Conservation (phyloP, 1,284 basidiomycete species). For the Trametes versicolor region DNA sequence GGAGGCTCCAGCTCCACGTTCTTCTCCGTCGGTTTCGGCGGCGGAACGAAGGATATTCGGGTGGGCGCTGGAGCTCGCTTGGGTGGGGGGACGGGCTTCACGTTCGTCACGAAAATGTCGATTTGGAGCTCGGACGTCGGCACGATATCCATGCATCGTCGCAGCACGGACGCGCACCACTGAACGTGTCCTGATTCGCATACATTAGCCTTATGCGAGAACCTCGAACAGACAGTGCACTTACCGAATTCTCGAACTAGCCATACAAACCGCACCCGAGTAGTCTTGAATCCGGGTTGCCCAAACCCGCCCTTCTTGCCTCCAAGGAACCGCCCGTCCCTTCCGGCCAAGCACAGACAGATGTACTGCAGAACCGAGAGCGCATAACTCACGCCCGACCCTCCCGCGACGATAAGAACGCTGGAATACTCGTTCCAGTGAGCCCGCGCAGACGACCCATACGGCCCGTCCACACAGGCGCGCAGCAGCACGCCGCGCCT, state of each 20-base stretch:
- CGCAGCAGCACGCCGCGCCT: constrained; percentile 66
- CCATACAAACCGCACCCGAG: constrained; percentile 85
- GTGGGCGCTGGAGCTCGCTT: constrained; percentile 11
- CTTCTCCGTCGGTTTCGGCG: constrained; percentile 9
- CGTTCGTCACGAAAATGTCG: constrained; percentile 84
- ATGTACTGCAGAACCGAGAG: constrained; percentile 78
- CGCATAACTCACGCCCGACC: constrained; percentile 85
- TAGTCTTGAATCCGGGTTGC: constrained; percentile 57
- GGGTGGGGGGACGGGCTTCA: constrained; percentile 39
- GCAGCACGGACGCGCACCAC: constrained; percentile 81
- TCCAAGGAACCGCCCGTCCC: constrained; percentile 58
- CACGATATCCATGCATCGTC: constrained; percentile 74
- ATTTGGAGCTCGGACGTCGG: constrained; percentile 69
- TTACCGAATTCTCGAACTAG: constrained; percentile 83
- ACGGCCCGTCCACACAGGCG: constrained; percentile 80
- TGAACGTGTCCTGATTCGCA: constrained; percentile 73
- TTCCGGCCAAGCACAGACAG: constrained; percentile 68
- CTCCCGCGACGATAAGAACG: constrained; percentile 79
- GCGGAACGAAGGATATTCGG: constrained; percentile 22
- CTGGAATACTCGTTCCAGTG: constrained; percentile 74
- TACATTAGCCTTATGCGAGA: constrained; percentile 1
- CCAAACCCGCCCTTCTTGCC: constrained; percentile 55
- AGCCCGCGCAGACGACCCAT: constrained; percentile 77
- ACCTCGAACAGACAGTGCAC: constrained; percentile 38
- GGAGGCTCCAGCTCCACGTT: constrained; percentile 51